These are phyloP conservation scores for Cajanus cajan DNA, from an alignment of 306 rosid species.

Conservation along the genomic window DNA sequence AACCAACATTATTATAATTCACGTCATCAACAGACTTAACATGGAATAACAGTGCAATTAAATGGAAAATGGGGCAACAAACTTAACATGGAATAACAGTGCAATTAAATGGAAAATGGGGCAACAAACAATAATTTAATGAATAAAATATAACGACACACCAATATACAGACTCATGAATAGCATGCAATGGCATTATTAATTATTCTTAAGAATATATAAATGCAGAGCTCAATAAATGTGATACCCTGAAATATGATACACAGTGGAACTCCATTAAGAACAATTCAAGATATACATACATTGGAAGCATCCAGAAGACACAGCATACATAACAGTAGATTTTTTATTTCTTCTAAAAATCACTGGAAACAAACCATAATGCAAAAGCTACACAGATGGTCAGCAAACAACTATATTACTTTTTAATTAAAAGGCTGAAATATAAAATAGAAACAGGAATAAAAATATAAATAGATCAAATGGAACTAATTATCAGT, in stretches of 20 bases:
- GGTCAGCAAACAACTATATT: background rate
- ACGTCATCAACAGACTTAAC: background rate
- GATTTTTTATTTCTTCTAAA: background rate
- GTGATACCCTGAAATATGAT: background rate
- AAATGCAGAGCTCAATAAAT: background rate
- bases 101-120: background rate
- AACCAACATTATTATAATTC: slow-evolving; percentile 25
- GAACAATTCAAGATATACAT: slow-evolving; percentile 15
- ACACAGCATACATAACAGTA: background rate
- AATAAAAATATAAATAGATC: background rate
- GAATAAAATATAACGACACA: background rate
- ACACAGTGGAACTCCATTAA: background rate
- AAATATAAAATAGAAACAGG: background rate
- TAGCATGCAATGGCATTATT: background rate
- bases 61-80: background rate
- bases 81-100: background rate
- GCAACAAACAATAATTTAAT: background rate
- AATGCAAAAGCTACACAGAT: background rate
- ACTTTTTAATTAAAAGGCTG: background rate
- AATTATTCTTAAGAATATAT: background rate
- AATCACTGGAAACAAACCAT: background rate
- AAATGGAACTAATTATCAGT: no score
- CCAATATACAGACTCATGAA: background rate
- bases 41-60: background rate
- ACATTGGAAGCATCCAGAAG: background rate